These are phyloP conservation scores for Coffea canephora DNA, from an alignment of 257 asterid genomes.

Conservation along the genomic window DNA sequence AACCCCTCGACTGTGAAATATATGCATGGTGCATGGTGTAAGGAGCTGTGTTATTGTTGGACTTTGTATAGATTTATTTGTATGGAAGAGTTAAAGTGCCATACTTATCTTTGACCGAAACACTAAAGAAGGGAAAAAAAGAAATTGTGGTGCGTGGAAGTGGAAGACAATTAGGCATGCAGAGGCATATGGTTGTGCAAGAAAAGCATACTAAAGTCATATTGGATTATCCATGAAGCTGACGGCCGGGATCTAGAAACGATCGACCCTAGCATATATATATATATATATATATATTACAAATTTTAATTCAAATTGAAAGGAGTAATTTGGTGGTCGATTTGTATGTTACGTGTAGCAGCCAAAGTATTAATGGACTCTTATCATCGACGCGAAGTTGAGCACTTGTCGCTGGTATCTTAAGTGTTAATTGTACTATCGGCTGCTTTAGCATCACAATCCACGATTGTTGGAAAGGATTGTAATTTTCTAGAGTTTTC, in stretches of 20 bases:
- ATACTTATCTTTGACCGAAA: not conserved
- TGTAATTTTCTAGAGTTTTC: no score
- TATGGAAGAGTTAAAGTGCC: not conserved
- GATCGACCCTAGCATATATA: not conserved
- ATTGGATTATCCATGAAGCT: not conserved
- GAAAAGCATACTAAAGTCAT: not conserved
- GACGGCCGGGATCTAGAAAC: not conserved
- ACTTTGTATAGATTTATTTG: not conserved
- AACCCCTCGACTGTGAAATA: no score
- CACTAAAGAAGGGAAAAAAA: not conserved
- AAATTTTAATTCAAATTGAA: no score
- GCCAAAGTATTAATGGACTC: no score
- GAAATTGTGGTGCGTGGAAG: not conserved
- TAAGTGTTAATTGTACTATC: no score
- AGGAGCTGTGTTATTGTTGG: not conserved
- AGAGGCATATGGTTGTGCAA: not conserved
- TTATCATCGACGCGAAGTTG: no score
- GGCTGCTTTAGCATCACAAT: no score
- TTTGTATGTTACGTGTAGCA: no score
- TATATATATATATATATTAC: no score
- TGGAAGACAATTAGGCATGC: slow-evolving; percentile 2
- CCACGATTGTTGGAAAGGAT: no score
- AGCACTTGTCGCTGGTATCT: no score
- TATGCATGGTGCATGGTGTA: not conserved
- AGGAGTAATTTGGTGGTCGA: no score